These are phyloP conservation scores for Colletotrichum trifolii DNA, from an alignment of 2,329 filamentous ascomycete genomes.

Conservation along the genomic window DNA sequence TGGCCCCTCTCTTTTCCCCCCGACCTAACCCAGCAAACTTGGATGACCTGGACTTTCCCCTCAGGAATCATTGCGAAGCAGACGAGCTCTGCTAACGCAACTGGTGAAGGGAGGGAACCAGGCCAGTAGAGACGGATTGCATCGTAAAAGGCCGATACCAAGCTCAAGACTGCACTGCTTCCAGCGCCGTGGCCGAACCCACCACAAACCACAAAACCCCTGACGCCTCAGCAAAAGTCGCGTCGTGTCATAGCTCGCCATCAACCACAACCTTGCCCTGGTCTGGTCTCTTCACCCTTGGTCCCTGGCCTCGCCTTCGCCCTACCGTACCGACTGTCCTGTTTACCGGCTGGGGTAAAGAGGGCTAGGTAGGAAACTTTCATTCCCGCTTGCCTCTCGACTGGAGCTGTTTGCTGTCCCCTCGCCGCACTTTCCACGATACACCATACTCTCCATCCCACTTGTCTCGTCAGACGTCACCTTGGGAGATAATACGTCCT, in stretches of 20 bases:
- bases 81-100: slow-evolving; percentile 7
- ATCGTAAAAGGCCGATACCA: neutral
- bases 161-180: slow-evolving; percentile 13
- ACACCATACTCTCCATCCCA: neutral
- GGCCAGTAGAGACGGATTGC: slow-evolving; percentile 9
- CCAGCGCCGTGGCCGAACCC: slow-evolving; percentile 26
- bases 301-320: slow-evolving; percentile 21
- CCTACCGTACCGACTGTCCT: slow-evolving; percentile 23
- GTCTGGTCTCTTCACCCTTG: slow-evolving; percentile 8
- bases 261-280: slow-evolving; percentile 13
- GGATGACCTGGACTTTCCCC: too few relatives aligned
- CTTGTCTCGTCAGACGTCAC: slow-evolving; percentile 3
- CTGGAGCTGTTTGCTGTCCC: slow-evolving; percentile 13
- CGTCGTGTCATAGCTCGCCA: slow-evolving; percentile 29
- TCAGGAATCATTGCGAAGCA: neutral
- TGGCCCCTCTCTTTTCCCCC: slow-evolving; percentile 4
- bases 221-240: slow-evolving; percentile 27
- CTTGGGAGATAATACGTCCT: slow-evolving; percentile 17
- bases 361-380: slow-evolving; percentile 30
- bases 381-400: slow-evolving; percentile 18
- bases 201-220: slow-evolving; percentile 21
- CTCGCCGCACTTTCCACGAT: slow-evolving; percentile 3
- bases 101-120: slow-evolving; percentile 12
- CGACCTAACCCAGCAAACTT: neutral
- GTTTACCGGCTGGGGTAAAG: slow-evolving; percentile 22